Evolutionary conservation across 352 stramenopile species (phyloP), one percentile per base, ranked within the genome.

Genomic region (Phytopythium vexans): DNA sequence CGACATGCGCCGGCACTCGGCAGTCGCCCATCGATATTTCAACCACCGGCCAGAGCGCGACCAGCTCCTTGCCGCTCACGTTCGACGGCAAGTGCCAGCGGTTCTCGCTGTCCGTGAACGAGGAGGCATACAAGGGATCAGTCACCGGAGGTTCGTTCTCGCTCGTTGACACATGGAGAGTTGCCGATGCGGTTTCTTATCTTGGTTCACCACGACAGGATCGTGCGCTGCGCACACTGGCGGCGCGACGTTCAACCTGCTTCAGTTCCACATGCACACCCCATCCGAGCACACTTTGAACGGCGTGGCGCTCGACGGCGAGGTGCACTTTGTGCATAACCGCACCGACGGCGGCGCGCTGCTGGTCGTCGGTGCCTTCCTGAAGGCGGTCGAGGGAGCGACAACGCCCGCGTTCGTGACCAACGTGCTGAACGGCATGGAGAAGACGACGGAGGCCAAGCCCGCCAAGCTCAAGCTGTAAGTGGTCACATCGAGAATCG

Each of bases 291-390:
- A 87, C 64, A 84, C 70, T 12, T 41, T 87, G 15, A 67, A 84
- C 50, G 72, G 66, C 27, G 66, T 79, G 32, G 39, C 71, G 27
- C 58, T 77, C 39, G 72, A 68, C 32, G 76, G 63, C 35, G 72
- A 84, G 53, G 71, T 83, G 40, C 76, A 87, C 64, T 87, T 87
- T 53, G 73, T 87, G 27, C 76, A 87, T 58, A 54, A 54, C 41
- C 64, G 74, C 12, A 58, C 52, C 31, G 70, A 75, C 16, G 55
- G 56, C 56, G 63, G 61, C 12, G 57, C 56, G 7, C 40, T 56
- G 40, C 40, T 56, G 6, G 50, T 56, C 12, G 45, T 47, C n/a
- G 50, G 50, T 6, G 11, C 53, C 35, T 59, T 59, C 52, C 36
- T 59, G 11, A 34, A 59, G 44, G 38, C 44, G 16, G 37, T n/a